A percentile compares a stretch with the other conserved stretches of the same genome.
phyloP scores from a whole-genome alignment of 75 land plant genomes.

The Cunninghamia lanceolata region DNA sequence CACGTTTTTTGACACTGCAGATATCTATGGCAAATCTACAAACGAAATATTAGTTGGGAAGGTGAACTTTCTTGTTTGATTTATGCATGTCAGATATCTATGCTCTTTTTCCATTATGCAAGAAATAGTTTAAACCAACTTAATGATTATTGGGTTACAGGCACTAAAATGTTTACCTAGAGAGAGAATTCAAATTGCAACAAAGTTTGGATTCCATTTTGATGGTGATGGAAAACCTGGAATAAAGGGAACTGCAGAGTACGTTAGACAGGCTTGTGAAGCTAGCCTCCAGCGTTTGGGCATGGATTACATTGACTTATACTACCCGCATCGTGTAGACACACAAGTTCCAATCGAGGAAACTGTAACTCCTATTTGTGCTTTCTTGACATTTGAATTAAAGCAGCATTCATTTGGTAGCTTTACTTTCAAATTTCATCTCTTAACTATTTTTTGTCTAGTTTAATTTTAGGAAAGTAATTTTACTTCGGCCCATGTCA shows the following conservation, averaged over 20 bases:
- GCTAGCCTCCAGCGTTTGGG: constrained; percentile 34
- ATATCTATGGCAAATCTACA: constrained; percentile 48
- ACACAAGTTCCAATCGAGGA: constrained; percentile 26
- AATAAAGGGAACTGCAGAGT: constrained; percentile 23
- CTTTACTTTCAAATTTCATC: neutral
- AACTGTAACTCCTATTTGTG: constrained; percentile 3
- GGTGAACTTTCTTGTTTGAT: constrained; percentile 24
- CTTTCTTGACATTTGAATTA: neutral
- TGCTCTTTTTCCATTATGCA: neutral
- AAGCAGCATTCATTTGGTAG: neutral
- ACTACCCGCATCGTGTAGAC: constrained; percentile 34
- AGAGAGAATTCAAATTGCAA: constrained; percentile 29
- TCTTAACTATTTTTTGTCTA: neutral
- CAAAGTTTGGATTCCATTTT: constrained; percentile 16
- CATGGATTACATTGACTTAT: constrained; percentile 19
- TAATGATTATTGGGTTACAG: constrained; percentile 16
- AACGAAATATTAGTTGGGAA: constrained; percentile 66
- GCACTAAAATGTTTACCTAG: constrained; percentile 45
- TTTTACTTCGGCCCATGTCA: neutral
- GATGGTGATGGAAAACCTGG: neutral
- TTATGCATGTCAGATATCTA: neutral
- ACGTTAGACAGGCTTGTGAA: constrained; percentile 28
- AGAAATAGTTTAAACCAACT: neutral
- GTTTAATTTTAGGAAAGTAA: neutral
- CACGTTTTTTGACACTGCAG: constrained; percentile 78